A percentile compares a stretch with the other conserved stretches of the same genome.
Evolutionary conservation across 768 basidiomycete genomes (phyloP).

Genomic region (Crepidotus variabilis): DNA sequence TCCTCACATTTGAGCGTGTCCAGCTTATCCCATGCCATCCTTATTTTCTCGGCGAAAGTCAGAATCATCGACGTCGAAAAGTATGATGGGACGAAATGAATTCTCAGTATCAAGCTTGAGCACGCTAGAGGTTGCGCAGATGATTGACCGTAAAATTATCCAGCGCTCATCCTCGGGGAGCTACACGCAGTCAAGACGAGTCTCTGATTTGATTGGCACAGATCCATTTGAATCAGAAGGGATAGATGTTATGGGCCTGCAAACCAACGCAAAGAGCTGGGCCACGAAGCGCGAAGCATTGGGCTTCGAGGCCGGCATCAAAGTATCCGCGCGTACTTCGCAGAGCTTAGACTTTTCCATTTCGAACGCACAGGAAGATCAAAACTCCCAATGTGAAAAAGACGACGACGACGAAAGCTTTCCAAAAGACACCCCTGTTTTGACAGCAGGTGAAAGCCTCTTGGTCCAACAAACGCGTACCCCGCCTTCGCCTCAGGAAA

Average conservation of each 20-base stretch:
- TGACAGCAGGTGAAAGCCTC: background rate
- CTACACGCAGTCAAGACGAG: background rate
- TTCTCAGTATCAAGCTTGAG: background rate
- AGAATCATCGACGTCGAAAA: background rate
- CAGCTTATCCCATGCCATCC: background rate
- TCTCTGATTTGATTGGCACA: background rate
- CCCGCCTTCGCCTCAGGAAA: background rate
- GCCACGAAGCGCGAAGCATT: background rate
- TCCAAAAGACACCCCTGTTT: background rate
- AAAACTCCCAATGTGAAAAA: background rate
- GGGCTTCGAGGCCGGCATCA: background rate
- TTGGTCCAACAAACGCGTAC: background rate
- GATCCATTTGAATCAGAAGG: constrained; percentile 1
- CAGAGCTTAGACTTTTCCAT: background rate
- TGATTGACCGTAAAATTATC: constrained; percentile 26
- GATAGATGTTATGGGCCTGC: background rate
- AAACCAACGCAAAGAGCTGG: background rate
- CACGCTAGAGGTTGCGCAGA: constrained; percentile 2
- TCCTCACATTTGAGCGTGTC: background rate
- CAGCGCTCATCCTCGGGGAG: constrained; percentile 29
- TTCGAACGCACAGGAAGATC: background rate
- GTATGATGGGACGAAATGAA: background rate
- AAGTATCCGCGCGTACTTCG: background rate
- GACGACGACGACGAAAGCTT: background rate
- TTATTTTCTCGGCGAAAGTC: constrained; percentile 4